A percentile compares a stretch with the other conserved stretches of the same genome.
These are phyloP conservation scores for Aphanomyces astaci DNA, from an alignment of 352 stramenopile genomes.

Conservation along the genomic window DNA sequence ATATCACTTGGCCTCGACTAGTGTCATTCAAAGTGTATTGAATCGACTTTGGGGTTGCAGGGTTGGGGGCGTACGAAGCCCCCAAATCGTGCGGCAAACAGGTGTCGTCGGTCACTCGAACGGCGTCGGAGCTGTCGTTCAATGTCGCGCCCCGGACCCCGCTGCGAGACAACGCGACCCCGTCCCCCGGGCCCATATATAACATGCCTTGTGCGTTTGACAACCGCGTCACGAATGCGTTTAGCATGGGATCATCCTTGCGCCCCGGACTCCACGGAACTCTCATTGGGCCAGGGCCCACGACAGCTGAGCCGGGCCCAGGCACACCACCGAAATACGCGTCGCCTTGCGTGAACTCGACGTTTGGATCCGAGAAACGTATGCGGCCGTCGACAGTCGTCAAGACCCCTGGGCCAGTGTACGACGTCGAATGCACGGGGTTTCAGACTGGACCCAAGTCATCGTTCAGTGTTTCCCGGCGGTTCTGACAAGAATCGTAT, in stretches of 20 bases:
- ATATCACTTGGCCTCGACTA: not conserved
- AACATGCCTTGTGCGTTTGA: slow-evolving; percentile 47
- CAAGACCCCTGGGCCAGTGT: slow-evolving; percentile 49
- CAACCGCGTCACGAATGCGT: slow-evolving; percentile 39
- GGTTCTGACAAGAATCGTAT: not conserved
- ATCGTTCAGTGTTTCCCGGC: slow-evolving; percentile 40
- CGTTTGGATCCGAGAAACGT: slow-evolving; percentile 60
- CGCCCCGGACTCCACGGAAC: slow-evolving; percentile 40
- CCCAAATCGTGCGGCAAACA: slow-evolving; percentile 51
- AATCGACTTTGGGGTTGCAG: not conserved
- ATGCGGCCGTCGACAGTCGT: slow-evolving; percentile 29
- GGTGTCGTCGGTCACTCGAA: slow-evolving; percentile 42
- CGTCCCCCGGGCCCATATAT: slow-evolving; percentile 69
- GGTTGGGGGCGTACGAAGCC: slow-evolving; percentile 56
- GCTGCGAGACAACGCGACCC: slow-evolving; percentile 45
- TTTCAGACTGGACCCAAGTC: slow-evolving; percentile 42
- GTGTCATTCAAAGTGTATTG: too few species aligned
- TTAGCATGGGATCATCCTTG: slow-evolving; percentile 42
- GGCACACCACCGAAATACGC: slow-evolving; percentile 52
- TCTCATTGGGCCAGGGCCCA: slow-evolving; percentile 22
- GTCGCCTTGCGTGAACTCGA: slow-evolving; percentile 34
- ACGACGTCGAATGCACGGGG: slow-evolving; percentile 55
- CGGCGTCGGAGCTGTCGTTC: slow-evolving; percentile 45
- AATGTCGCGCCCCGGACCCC: slow-evolving; percentile 48
- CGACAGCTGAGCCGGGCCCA: slow-evolving; percentile 46